Evolutionary conservation across 1,139 yeast species (phyloP).

Genomic region (Yamadazyma atmosphaerica): DNA sequence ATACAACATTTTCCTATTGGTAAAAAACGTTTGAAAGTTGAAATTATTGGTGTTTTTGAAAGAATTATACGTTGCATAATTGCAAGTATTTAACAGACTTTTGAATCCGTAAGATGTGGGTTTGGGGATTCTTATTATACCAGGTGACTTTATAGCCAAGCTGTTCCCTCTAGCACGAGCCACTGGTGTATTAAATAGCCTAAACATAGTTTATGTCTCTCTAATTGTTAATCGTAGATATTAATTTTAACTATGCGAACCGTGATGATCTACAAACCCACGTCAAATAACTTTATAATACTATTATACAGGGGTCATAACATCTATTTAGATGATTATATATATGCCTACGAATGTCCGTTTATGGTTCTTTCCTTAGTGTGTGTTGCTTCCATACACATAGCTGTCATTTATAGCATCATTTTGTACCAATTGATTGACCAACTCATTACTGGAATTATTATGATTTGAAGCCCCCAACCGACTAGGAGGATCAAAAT

Average conservation of each 20-base stretch:
- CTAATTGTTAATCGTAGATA: no score
- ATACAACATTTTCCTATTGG: slow-evolving; percentile 22
- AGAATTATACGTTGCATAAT: slow-evolving; percentile 19
- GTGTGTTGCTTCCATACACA: slow-evolving; percentile 20
- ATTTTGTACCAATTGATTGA: slow-evolving; percentile 20
- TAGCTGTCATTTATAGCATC: slow-evolving; percentile 38
- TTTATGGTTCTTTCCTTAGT: neutral
- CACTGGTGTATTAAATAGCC: no score
- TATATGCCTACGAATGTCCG: no score
- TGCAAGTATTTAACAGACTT: neutral
- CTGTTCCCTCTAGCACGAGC: no score
- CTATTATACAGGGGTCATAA: no score
- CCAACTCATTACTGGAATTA: slow-evolving; percentile 26
- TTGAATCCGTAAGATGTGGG: neutral
- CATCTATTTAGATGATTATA: no score
- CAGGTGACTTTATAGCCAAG: no score
- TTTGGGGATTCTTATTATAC: neutral
- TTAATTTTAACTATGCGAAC: no score
- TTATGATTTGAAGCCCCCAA: slow-evolving; percentile 10
- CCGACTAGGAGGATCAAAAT: slow-evolving; percentile 1
- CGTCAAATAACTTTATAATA: no score
- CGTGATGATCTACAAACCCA: no score
- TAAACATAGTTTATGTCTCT: no score
- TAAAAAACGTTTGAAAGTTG: slow-evolving; percentile 14
- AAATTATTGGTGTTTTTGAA: slow-evolving; percentile 18